These are phyloP conservation scores for Candida sanyaensis DNA, from an alignment of 1,139 yeast genomes.

Conservation along the genomic window DNA sequence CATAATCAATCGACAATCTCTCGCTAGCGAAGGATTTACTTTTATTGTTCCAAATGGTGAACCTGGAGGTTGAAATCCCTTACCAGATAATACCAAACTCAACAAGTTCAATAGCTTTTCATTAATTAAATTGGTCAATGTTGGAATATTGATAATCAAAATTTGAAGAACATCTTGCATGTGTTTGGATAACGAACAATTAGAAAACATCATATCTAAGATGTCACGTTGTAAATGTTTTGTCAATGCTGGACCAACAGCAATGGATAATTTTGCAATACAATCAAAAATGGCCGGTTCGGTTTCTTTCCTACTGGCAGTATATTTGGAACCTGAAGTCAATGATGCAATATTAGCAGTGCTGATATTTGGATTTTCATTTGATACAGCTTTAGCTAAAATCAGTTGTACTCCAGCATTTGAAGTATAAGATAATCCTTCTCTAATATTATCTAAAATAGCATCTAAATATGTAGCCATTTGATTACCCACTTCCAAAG, in stretches of 20 bases:
- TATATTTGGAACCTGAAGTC: constrained; percentile 53
- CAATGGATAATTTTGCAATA: constrained; percentile 79
- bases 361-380: constrained; percentile 16
- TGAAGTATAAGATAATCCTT: constrained; percentile 61
- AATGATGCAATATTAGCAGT: constrained; percentile 17
- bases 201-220: constrained; percentile 70
- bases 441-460: constrained; percentile 78
- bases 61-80: constrained; percentile 82
- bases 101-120: constrained; percentile 72
- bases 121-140: constrained; percentile 72
- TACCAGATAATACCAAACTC: constrained; percentile 80
- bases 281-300: constrained; percentile 91
- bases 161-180: constrained; percentile 75
- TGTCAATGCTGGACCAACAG: constrained; percentile 94
- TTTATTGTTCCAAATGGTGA: constrained; percentile 72
- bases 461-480: constrained; percentile 90
- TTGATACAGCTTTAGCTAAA: constrained; percentile 43
- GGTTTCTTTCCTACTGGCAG: constrained; percentile 65
- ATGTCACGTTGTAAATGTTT: constrained; percentile 85
- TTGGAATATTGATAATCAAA: constrained; percentile 74
- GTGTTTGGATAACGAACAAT: constrained; percentile 79
- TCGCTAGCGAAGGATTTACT: constrained; percentile 68
- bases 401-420: constrained; percentile 45
- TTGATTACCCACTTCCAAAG: constrained; percentile 81
- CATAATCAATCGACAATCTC: constrained; percentile 75